Base-by-base conservation (phyloP, 495 filamentous ascomycete species). In the Annulohypoxylon bovei region DNA sequence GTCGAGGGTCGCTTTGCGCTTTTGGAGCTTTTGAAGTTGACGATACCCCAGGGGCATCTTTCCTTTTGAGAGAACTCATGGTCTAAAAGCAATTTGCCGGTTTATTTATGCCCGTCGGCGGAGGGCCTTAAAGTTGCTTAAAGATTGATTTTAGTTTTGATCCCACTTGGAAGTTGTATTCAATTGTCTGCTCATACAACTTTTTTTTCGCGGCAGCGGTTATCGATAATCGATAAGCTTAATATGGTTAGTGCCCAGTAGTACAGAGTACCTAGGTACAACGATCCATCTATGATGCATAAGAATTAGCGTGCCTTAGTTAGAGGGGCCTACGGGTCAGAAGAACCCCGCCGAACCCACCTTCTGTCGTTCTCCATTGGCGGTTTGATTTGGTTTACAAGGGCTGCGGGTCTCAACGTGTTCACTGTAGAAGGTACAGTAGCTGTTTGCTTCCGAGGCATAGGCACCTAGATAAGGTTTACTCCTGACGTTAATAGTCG, bases 21-120 rank as follows among this genome's bases (percentile, higher is more conserved):
- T 76, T 73, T 14, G 77, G 56, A 30, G 80, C 66, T 70, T 84
- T 84, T 27, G 79, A 57, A 55, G 77, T 62, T 3, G 78, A 74
- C 52, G 81, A 60, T 65, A 76, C 82, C 12, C 70, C 80, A 3
- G 82, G 82, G 65, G 78, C 78, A 71, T 83, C 80, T 69, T 85
- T 85, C 30, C 83, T 77, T 62, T 85, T 85, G 32, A 83, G 73
- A 7, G 82, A 76, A 57, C 80, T 78, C 83, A 85, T 85, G 6
- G 6, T 76, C 9, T 67, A 56, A 70, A 73, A 32, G 49, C 32
- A 58, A 30, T 33, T 27, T 11, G 16, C 52, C 40, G 9, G 35
- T 20, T 22, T n/a, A 44, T 49, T 50, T 62, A 32, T 30, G 50
- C 59, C 25, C 6, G 42, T 25, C 9, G 28, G 50, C 22, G 14